Evolutionary conservation across 2,329 filamentous ascomycete species (phyloP).

Genomic region (Beauveria sp.): DNA sequence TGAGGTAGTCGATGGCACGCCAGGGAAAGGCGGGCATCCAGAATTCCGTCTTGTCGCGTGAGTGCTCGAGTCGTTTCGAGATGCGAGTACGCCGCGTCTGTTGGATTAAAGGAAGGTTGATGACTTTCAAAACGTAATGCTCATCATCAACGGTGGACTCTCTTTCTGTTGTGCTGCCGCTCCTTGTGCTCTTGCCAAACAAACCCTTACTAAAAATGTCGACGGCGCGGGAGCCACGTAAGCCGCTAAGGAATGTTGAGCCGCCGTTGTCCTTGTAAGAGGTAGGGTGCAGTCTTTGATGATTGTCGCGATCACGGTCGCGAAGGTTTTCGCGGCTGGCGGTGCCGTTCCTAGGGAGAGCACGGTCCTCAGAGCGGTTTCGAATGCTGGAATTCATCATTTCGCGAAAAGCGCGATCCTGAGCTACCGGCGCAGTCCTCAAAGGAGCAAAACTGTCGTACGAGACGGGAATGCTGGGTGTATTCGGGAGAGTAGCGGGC

Average conservation of each 20-base stretch:
- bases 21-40: conserved; percentile 98
- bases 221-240: conserved; percentile 67
- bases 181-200: conserved; percentile 69
- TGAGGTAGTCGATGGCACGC: conserved; percentile 92
- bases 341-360: conserved; percentile 35
- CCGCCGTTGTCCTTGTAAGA: conserved; percentile 56
- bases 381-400: conserved; percentile 58
- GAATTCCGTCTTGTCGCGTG: conserved; percentile 91
- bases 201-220: conserved; percentile 77
- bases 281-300: conserved; percentile 38
- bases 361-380: conserved; percentile 67
- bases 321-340: conserved; percentile 34
- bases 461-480: conserved; percentile 20
- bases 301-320: conserved; percentile 34
- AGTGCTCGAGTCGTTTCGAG: conserved; percentile 79
- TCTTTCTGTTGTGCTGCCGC: conserved; percentile 61
- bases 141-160: conserved; percentile 66
- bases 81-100: conserved; percentile 89
- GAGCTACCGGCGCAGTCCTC: conserved; percentile 55
- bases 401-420: conserved; percentile 60
- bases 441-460: conserved; percentile 29
- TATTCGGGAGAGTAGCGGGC: conserved; percentile 17
- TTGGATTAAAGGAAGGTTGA: conserved; percentile 78
- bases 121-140: conserved; percentile 75
- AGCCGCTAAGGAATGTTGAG: conserved; percentile 59